A percentile compares a stretch with the other conserved stretches of the same genome.
Evolutionary conservation across 2,329 filamentous ascomycete species (phyloP).

Genomic region (Trichoderma sp.): DNA sequence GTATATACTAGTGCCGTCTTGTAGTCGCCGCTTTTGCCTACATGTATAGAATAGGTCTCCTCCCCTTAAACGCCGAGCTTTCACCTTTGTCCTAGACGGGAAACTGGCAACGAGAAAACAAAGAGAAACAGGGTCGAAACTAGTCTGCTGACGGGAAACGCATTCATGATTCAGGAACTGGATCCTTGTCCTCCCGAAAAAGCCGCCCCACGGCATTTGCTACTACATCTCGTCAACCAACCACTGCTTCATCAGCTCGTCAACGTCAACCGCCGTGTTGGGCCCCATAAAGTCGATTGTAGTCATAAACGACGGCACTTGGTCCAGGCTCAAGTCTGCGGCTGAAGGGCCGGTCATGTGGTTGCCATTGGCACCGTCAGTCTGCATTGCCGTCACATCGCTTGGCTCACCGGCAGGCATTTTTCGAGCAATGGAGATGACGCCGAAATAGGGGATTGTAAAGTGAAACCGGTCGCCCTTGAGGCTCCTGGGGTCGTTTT

Average conservation of each 20-base stretch:
- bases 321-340: background rate
- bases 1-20: background rate
- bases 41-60: background rate
- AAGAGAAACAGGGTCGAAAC: background rate
- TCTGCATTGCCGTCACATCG: background rate
- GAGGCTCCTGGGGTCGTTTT: background rate
- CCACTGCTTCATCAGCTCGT: conserved; percentile 19
- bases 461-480: conserved; percentile 15
- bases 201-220: background rate
- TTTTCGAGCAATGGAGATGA: conserved; percentile 15
- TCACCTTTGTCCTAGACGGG: background rate
- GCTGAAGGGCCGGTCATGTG: background rate
- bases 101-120: background rate
- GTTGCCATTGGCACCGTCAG: too few species aligned
- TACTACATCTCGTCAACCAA: background rate
- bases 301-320: conserved; percentile 10
- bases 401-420: background rate
- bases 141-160: background rate
- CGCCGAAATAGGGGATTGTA: conserved; percentile 13
- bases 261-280: conserved; percentile 1
- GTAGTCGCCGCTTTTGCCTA: background rate
- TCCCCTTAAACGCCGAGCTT: background rate
- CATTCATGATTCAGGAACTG: background rate
- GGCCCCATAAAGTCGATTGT: conserved; percentile 18
- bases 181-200: background rate